phyloP scores from a whole-genome alignment of 805 yeast genomes.

The Metschnikowia aberdeeniae region DNA sequence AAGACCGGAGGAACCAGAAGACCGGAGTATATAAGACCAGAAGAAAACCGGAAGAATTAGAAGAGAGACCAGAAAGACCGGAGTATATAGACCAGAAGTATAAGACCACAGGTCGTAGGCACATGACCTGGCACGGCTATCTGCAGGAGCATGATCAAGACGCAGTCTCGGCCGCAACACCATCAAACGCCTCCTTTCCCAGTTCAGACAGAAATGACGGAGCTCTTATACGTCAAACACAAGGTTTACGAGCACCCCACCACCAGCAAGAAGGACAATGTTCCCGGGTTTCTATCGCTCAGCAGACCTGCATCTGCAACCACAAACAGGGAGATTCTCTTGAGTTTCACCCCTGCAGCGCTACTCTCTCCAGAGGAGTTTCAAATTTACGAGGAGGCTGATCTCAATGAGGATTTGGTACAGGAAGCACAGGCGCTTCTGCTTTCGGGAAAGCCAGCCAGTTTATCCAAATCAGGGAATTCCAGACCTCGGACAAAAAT shows the following conservation, averaged over 20 bases:
- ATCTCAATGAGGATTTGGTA: conserved; percentile 31
- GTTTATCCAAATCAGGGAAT: not conserved
- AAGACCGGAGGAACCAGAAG: too few relatives aligned
- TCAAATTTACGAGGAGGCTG: conserved; percentile 40
- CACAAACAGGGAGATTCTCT: conserved; percentile 50
- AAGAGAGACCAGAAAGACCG: too few relatives aligned
- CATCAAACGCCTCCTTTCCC: too few relatives aligned
- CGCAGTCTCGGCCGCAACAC: too few relatives aligned
- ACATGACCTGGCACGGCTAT: too few relatives aligned
- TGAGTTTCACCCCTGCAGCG: conserved; percentile 68
- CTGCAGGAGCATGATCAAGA: too few relatives aligned
- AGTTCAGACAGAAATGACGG: conserved; percentile 11
- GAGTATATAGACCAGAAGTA: too few relatives aligned
- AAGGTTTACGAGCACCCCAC: conserved; percentile 86
- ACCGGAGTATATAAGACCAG: too few relatives aligned
- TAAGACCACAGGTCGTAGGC: too few relatives aligned
- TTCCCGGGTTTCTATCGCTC: conserved; percentile 72
- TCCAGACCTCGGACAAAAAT: conserved; percentile 7
- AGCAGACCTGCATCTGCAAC: conserved; percentile 45
- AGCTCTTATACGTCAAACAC: conserved; percentile 52
- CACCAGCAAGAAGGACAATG: conserved; percentile 64
- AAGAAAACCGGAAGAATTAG: too few relatives aligned
- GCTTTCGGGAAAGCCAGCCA: conserved; percentile 8
- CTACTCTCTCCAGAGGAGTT: conserved; percentile 43
- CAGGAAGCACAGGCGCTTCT: conserved; percentile 21